These are phyloP conservation scores for Fusarium temperatum DNA, from an alignment of 2,329 filamentous ascomycete species.

Conservation along the genomic window DNA sequence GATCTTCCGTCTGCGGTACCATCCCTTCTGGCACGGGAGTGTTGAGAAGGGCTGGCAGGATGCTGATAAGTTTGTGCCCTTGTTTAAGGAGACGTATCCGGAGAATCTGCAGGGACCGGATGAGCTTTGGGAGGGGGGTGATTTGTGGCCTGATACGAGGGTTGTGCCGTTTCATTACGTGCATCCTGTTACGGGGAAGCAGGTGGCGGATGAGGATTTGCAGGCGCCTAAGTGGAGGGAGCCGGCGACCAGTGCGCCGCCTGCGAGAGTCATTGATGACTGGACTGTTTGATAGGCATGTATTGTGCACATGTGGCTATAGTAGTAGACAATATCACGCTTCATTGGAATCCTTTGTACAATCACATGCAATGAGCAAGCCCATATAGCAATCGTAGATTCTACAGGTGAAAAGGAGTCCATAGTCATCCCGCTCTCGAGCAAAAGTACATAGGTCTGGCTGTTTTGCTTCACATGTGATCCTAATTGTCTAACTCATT, in stretches of 20 bases:
- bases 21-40: neutral
- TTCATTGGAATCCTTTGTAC: rapidly evolving
- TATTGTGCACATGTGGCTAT: no score
- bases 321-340: neutral
- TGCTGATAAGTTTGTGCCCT: neutral
- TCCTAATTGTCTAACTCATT: rapidly evolving
- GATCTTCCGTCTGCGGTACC: neutral
- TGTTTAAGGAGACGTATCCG: neutral
- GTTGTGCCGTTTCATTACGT: neutral
- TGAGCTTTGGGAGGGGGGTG: neutral
- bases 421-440: no score
- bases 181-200: neutral
- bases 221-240: neutral
- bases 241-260: neutral
- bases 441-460: no score
- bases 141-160: neutral
- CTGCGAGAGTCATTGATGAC: neutral
- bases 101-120: neutral
- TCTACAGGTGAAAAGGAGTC: no score
- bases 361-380: neutral
- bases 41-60: neutral
- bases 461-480: neutral
- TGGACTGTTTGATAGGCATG: neutral
- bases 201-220: neutral
- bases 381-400: rapidly evolving